Base-by-base conservation (phyloP, 768 basidiomycete genomes). In the Phlebiopsis gigantea region DNA sequence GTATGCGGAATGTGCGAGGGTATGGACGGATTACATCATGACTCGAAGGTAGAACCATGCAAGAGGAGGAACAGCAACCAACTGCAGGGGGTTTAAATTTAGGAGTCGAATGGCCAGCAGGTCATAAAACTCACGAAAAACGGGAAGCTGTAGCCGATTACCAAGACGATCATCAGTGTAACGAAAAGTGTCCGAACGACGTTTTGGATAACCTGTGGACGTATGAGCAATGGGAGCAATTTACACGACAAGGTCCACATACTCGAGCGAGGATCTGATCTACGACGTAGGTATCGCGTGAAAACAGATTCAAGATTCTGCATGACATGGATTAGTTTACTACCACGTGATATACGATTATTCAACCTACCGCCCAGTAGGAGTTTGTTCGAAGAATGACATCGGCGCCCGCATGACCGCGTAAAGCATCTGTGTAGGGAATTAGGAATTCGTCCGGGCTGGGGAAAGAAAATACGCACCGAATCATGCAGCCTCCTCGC, bases 291-390 rank as follows among this genome's bases (percentile, higher is more conserved):
- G 81, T 84, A 63, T 98, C 96, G 2, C 93, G 83, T 2, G 91
- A 91, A 71, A 98, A 98, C 25, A 97, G 69, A 70, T 97, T 98
- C 51, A 98, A 68, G 53, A 95, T 88, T 8, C 93, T 90, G 54
- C 15, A 34, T 29, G 21, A 12, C 30, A 56, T 21, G 29, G 15
- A 26, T 34, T 34, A 9, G 34, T 39, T 17, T 12, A 9, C 34
- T 17, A 3, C 8, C 8, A 17, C 8, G 2, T 39, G 3, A 39
- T 17, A 2, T 2, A 17, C 8, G 17, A 39, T 3, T 2, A 39
- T 39, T 34, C 8, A 39, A 58, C 77, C 49, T 62, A 88, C 88
- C 88, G 80, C 61, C 93, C 93, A 15, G 82, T 85, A 1, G 93
- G 95, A 0, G 93, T 97, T 53, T 79, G 71, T 69, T 97, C 95